Conservation (phyloP, 768 basidiomycete species). For the Butyriboletus loyo region DNA sequence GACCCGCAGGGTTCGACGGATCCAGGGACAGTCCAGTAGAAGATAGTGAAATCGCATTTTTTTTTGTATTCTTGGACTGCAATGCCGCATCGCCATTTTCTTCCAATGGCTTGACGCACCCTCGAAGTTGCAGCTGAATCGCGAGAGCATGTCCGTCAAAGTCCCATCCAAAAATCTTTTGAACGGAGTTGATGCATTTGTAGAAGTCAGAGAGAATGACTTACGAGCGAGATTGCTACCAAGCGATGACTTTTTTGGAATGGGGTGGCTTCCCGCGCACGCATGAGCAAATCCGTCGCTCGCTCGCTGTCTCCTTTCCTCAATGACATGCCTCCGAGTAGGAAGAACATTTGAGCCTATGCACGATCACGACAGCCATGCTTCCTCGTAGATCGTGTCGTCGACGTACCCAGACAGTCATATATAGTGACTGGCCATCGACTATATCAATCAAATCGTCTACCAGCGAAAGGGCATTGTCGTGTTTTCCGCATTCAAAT, state of each 20-base stretch:
- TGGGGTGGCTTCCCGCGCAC: background rate
- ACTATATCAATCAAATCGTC: background rate
- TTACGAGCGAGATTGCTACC: conserved; percentile 7
- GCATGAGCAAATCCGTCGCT: background rate
- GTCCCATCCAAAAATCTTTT: conserved; percentile 14
- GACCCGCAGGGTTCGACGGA: background rate
- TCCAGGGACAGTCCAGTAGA: conserved; percentile 2
- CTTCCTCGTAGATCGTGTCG: fast-evolving
- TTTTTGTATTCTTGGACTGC: background rate
- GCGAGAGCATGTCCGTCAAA: conserved; percentile 3
- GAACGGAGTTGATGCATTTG: background rate
- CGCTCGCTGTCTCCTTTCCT: background rate
- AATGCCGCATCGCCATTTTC: background rate
- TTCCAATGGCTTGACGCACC: background rate
- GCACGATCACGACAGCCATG: background rate
- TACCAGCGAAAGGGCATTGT: conserved; percentile 7
- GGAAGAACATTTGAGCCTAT: conserved; percentile 7
- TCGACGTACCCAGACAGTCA: conserved; percentile 3
- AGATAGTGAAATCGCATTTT: conserved; percentile 1
- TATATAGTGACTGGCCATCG: background rate
- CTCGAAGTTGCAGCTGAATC: background rate
- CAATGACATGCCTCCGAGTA: background rate
- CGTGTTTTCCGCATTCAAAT: conserved; percentile 4
- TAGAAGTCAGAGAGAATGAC: background rate
- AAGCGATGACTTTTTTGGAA: background rate